These are phyloP conservation scores for Ogataea populi-albae DNA, from an alignment of 805 yeast genomes.

Conservation along the genomic window DNA sequence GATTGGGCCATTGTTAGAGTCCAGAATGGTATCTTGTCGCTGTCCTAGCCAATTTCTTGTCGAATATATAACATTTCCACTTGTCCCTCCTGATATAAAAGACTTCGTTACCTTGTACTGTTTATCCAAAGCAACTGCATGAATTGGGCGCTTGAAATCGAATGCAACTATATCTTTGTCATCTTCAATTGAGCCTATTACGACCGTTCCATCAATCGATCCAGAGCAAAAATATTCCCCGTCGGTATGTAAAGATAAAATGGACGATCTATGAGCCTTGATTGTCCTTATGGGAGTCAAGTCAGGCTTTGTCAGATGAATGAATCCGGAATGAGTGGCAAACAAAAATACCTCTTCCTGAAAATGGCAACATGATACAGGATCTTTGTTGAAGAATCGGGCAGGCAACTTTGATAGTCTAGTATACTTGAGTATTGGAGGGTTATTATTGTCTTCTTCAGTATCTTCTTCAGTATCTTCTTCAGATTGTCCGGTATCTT, in stretches of 20 bases:
- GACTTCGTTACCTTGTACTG: conserved; percentile 59
- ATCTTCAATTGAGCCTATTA: conserved; percentile 66
- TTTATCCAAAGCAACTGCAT: conserved; percentile 77
- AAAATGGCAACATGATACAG: conserved; percentile 68
- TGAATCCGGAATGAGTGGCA: conserved; percentile 86
- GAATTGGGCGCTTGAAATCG: conserved; percentile 85
- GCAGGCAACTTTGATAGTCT: conserved; percentile 67
- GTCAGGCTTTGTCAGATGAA: conserved; percentile 64
- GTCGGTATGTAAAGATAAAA: conserved; percentile 69
- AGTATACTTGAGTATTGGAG: conserved; percentile 73
- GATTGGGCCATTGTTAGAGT: conserved; percentile 64
- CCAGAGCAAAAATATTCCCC: conserved; percentile 79
- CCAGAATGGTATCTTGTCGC: conserved; percentile 64
- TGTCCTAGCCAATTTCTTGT: conserved; percentile 86
- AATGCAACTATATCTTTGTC: conserved; percentile 64
- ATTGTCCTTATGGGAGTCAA: conserved; percentile 65
- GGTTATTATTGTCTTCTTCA: conserved; percentile 51
- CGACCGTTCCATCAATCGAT: conserved; percentile 91
- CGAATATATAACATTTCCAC: conserved; percentile 75
- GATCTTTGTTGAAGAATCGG: conserved; percentile 69
- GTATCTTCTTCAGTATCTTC: conserved; percentile 38
- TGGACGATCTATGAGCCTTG: conserved; percentile 82
- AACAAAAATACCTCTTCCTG: conserved; percentile 63
- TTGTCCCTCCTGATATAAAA: conserved; percentile 86
- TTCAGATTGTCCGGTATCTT: conserved; percentile 18